phyloP scores from a whole-genome alignment of 306 rosid genomes.

The Acacia acuminata region DNA sequence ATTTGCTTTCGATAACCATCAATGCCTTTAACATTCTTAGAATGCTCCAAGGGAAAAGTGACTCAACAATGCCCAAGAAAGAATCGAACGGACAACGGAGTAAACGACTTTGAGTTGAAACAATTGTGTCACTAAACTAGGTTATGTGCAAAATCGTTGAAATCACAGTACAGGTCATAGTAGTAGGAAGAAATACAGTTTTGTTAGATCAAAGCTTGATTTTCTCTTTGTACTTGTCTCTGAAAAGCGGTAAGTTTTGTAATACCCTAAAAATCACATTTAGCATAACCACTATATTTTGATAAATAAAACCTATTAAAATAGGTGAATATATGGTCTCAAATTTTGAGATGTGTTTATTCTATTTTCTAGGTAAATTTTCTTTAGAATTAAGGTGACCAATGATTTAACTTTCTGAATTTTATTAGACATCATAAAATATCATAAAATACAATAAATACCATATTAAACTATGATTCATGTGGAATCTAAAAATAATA shows the following conservation, averaged over 20 bases:
- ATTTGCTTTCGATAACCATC: neutral
- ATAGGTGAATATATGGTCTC: too few relatives aligned
- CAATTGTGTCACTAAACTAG: slow-evolving; percentile 16
- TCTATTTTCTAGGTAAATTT: too few relatives aligned
- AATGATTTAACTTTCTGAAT: too few relatives aligned
- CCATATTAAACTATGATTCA: too few relatives aligned
- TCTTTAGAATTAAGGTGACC: too few relatives aligned
- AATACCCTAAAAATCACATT: too few relatives aligned
- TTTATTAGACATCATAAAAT: too few relatives aligned
- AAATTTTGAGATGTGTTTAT: too few relatives aligned
- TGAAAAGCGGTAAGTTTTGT: slow-evolving; percentile 1
- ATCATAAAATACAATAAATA: too few relatives aligned
- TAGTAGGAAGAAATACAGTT: slow-evolving; percentile 26
- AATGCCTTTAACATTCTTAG: slow-evolving; percentile 24
- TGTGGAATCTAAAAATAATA: too few relatives aligned
- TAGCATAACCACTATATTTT: too few relatives aligned
- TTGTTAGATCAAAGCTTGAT: slow-evolving; percentile 3
- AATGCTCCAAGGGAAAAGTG: slow-evolving; percentile 30
- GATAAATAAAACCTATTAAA: too few relatives aligned
- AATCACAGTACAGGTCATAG: slow-evolving; percentile 5
- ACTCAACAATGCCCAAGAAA: slow-evolving; percentile 10
- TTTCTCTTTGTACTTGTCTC: slow-evolving; percentile 10
- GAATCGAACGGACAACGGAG: neutral
- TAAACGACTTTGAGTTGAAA: slow-evolving; percentile 14
- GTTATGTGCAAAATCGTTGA: slow-evolving; percentile 3